Conservation (phyloP, 1,139 yeast genomes). For the Candida frijolesensis region DNA sequence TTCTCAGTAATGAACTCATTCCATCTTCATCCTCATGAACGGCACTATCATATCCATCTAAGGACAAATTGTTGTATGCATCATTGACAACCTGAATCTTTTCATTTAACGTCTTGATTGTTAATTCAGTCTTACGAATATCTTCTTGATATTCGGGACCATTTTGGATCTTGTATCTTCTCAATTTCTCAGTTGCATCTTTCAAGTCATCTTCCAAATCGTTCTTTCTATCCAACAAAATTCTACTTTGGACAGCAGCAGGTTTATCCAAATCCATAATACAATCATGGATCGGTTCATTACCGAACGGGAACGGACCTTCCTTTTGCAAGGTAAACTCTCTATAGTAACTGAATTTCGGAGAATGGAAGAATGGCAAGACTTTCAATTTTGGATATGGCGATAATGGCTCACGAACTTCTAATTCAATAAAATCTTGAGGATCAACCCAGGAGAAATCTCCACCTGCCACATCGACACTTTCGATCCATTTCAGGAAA, state of each 20-base stretch:
- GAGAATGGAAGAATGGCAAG: constrained; percentile 69
- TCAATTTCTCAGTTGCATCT: constrained; percentile 32
- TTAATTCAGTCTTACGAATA: constrained; percentile 23
- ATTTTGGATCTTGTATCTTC: constrained; percentile 19
- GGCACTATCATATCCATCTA: constrained; percentile 11
- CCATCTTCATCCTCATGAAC: constrained; percentile 16
- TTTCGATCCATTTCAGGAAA: constrained; percentile 23
- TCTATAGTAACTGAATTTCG: constrained; percentile 75
- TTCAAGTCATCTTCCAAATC: constrained; percentile 50
- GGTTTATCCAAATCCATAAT: constrained; percentile 59
- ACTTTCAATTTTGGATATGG: constrained; percentile 60
- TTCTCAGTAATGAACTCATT: constrained; percentile 10
- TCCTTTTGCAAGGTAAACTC: constrained; percentile 53
- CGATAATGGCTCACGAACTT: constrained; percentile 47
- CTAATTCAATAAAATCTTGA: constrained; percentile 80
- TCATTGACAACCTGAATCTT: constrained; percentile 25
- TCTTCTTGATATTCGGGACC: constrained; percentile 22
- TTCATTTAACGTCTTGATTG: constrained; percentile 32
- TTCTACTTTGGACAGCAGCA: constrained; percentile 50
- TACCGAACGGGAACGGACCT: constrained; percentile 67
- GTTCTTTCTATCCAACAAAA: constrained; percentile 42
- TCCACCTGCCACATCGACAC: constrained; percentile 39
- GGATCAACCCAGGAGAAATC: constrained; percentile 77
- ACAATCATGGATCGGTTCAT: constrained; percentile 69
- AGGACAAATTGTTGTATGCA: constrained; percentile 23